These are phyloP conservation scores for Pythium chondricola DNA, from an alignment of 352 stramenopile genomes.

Conservation along the genomic window DNA sequence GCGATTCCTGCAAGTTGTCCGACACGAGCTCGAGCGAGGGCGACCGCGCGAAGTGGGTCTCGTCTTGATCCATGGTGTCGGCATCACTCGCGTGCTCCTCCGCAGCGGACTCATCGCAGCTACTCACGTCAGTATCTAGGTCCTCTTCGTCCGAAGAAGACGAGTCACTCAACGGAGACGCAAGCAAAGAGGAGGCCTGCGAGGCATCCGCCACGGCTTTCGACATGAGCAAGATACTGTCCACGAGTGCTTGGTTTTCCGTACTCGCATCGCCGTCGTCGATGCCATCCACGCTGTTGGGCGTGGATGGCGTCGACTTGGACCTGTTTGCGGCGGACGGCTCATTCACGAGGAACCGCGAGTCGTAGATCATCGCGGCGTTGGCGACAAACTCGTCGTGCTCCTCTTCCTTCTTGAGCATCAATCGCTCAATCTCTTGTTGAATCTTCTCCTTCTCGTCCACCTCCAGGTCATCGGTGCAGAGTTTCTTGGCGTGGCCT, in stretches of 20 bases:
- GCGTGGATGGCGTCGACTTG: background rate
- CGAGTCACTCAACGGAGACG: constrained; percentile 45
- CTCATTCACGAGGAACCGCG: constrained; percentile 20
- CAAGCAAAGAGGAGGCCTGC: constrained; percentile 19
- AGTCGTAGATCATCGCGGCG: constrained; percentile 27
- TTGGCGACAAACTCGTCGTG: constrained; percentile 19
- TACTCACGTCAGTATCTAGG: constrained; percentile 21
- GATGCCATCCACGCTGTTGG: no score
- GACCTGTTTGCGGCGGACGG: constrained; percentile 5
- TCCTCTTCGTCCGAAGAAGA: constrained; percentile 51
- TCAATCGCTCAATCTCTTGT: constrained; percentile 75
- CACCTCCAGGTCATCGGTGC: constrained; percentile 50
- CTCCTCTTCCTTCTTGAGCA: constrained; percentile 59
- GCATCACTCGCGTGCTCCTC: constrained; percentile 13
- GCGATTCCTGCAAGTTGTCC: constrained; percentile 69
- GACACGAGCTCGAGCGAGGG: constrained; percentile 61
- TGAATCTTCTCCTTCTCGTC: constrained; percentile 83
- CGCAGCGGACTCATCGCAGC: constrained; percentile 26
- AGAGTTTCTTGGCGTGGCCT: constrained; percentile 76
- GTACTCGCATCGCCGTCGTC: constrained; percentile 29
- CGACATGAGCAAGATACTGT: constrained; percentile 75
- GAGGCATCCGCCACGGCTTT: constrained; percentile 62
- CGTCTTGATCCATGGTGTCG: no score
- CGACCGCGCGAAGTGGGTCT: no score
- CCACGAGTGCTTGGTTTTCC: constrained; percentile 65